Evolutionary conservation across 2,329 filamentous ascomycete species (phyloP).

Genomic region (Fusarium sp.): DNA sequence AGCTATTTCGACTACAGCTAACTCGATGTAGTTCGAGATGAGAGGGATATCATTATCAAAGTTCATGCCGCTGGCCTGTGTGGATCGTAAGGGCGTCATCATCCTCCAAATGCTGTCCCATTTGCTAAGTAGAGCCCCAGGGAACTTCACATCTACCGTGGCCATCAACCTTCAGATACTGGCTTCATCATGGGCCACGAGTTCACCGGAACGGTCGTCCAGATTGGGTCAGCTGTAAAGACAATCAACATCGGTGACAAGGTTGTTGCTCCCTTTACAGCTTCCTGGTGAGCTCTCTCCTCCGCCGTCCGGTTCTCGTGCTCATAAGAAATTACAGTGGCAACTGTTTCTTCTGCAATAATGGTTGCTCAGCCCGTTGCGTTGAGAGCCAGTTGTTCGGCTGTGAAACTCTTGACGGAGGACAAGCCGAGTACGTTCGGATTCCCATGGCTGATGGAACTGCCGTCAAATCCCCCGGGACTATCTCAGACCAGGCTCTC

Average conservation of each 20-base stretch:
- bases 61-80: slow-evolving; percentile 86
- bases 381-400: slow-evolving; percentile 76
- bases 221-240: slow-evolving; percentile 73
- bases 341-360: slow-evolving; percentile 87
- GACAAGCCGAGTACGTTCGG: slow-evolving; percentile 83
- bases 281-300: slow-evolving; percentile 69
- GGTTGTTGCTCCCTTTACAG: slow-evolving; percentile 85
- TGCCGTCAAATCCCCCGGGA: slow-evolving; percentile 72
- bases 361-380: slow-evolving; percentile 81
- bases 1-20: slow-evolving; percentile 7
- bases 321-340: slow-evolving; percentile 39
- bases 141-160: slow-evolving; percentile 87
- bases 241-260: slow-evolving; percentile 77
- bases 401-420: slow-evolving; percentile 73
- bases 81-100: slow-evolving; percentile 73
- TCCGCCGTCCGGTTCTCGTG: neutral
- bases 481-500: slow-evolving; percentile 77
- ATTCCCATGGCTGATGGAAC: slow-evolving; percentile 85
- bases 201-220: slow-evolving; percentile 80
- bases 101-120: neutral
- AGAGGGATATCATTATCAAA: slow-evolving; percentile 82
- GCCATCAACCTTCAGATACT: slow-evolving; percentile 75
- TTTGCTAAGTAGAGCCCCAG: slow-evolving; percentile 52
- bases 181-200: slow-evolving; percentile 82
- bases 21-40: slow-evolving; percentile 64